Conservation (phyloP, 306 rosid genomes). For the Trifolium subterraneum region DNA sequence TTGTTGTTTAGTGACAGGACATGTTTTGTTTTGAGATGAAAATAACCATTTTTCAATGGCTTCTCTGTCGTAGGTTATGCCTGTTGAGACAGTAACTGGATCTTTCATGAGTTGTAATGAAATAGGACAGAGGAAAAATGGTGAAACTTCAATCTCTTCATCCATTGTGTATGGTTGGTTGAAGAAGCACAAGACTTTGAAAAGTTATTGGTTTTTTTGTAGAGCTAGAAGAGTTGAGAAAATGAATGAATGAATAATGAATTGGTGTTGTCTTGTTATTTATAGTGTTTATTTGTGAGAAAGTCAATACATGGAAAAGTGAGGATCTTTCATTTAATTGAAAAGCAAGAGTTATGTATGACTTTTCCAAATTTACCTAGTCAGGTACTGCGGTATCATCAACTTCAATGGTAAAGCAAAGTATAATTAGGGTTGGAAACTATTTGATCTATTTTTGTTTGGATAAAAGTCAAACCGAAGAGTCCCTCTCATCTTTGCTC, state of each 20-base stretch:
- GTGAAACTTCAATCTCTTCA: slow-evolving; percentile 69
- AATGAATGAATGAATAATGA: not conserved
- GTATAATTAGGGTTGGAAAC: too few relatives aligned
- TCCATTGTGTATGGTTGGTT: slow-evolving; percentile 43
- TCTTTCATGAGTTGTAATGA: slow-evolving; percentile 88
- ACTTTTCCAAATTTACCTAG: not conserved
- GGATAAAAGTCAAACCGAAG: too few relatives aligned
- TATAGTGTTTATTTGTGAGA: not conserved
- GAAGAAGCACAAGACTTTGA: not conserved
- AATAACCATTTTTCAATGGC: slow-evolving; percentile 87
- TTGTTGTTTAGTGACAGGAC: slow-evolving; percentile 75
- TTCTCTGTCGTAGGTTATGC: slow-evolving; percentile 82
- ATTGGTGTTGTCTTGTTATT: not conserved
- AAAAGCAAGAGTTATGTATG: not conserved
- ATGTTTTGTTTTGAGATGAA: slow-evolving; percentile 51
- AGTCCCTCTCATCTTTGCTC: too few relatives aligned
- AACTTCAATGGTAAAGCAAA: too few relatives aligned
- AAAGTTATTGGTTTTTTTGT: not conserved
- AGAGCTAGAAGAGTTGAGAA: not conserved
- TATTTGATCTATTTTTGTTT: too few relatives aligned
- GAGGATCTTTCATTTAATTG: not conserved
- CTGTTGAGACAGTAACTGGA: slow-evolving; percentile 75
- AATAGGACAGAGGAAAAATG: slow-evolving; percentile 76
- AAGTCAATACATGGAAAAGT: not conserved
- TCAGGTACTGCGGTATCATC: not conserved